phyloP scores from a whole-genome alignment of 768 basidiomycete genomes.

The Boletus bicolor region DNA sequence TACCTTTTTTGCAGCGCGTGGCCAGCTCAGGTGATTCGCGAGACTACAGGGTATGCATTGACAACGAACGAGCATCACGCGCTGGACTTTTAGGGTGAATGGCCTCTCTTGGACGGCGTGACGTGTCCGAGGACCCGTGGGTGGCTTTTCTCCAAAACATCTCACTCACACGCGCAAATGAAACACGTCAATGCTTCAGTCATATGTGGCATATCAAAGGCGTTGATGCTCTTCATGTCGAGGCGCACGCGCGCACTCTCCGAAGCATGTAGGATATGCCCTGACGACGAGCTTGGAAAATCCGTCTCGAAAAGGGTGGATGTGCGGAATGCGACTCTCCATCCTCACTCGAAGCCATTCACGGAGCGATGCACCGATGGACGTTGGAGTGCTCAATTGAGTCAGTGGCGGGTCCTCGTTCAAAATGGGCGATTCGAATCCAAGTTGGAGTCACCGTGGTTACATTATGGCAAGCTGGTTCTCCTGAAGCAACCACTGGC shows the following conservation, averaged over 20 bases:
- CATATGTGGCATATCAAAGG: not conserved
- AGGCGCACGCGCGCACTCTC: not conserved
- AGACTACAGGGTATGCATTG: not conserved
- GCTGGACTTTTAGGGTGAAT: not conserved
- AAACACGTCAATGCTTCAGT: conserved; percentile 12
- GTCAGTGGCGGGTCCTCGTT: no score
- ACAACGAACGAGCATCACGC: conserved; percentile 3
- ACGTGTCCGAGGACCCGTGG: conserved; percentile 19
- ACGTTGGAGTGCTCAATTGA: not conserved
- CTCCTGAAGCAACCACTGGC: not conserved
- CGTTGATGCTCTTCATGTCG: not conserved
- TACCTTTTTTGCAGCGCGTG: not conserved
- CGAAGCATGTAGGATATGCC: conserved; percentile 9
- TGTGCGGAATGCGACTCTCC: not conserved
- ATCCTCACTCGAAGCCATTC: not conserved
- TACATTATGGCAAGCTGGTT: conserved; percentile 15
- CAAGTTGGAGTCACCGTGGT: conserved; percentile 7
- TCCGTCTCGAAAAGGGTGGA: not conserved
- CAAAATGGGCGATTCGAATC: not conserved
- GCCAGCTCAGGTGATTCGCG: conserved; percentile 8
- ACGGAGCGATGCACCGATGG: not conserved
- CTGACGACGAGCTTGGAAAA: conserved; percentile 2
- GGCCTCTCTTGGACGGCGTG: not conserved
- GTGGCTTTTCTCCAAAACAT: not conserved
- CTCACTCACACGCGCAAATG: conserved; percentile 14